Conservation (phyloP, 2,329 filamentous ascomycete species). For the Zelopaecilomyces penicillatus region DNA sequence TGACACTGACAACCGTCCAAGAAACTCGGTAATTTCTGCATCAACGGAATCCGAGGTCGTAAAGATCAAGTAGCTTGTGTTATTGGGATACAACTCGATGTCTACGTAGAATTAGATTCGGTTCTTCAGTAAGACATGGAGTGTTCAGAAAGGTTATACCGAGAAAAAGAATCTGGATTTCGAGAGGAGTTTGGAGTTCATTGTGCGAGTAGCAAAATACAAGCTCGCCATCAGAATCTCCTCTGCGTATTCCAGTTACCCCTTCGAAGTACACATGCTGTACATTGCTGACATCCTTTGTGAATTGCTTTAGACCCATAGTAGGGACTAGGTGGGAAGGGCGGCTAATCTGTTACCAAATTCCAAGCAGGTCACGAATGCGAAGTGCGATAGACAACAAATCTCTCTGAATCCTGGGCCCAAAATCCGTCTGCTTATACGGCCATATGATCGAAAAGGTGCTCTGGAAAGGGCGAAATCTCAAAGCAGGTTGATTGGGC, state of each 20-base stretch:
- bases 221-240: slow-evolving; percentile 66
- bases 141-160: slow-evolving; percentile 16
- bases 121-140: no score
- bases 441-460: no score
- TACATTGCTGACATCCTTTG: slow-evolving; percentile 44
- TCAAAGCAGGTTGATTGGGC: no score
- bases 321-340: neutral
- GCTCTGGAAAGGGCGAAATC: no score
- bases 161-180: slow-evolving; percentile 30
- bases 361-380: neutral
- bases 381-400: neutral
- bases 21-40: slow-evolving; percentile 33
- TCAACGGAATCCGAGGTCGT: slow-evolving; percentile 29
- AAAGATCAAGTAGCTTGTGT: slow-evolving; percentile 34
- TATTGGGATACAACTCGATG: slow-evolving; percentile 29
- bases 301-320: slow-evolving; percentile 62
- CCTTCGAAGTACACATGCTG: slow-evolving; percentile 31
- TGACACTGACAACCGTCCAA: slow-evolving; percentile 29
- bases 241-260: slow-evolving; percentile 47
- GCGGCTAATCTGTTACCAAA: no score
- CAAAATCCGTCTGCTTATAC: no score
- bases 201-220: slow-evolving; percentile 45
- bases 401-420: no score
- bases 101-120: slow-evolving; percentile 12
- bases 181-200: slow-evolving; percentile 18